These are phyloP conservation scores for Pochonia chlamydosporia DNA, from an alignment of 2,329 filamentous ascomycete species.

Conservation along the genomic window DNA sequence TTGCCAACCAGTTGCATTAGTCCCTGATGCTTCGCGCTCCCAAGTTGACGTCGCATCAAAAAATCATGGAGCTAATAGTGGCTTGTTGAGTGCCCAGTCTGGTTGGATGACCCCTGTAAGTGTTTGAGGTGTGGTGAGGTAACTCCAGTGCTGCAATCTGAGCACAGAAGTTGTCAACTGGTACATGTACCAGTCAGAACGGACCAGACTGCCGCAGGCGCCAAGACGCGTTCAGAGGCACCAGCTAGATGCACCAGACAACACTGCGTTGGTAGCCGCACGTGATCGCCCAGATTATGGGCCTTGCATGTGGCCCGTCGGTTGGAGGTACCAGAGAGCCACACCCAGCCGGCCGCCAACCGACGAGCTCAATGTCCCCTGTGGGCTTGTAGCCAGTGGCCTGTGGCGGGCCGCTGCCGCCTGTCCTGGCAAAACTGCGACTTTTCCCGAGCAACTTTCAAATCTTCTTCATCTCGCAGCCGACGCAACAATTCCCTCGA, in stretches of 20 bases:
- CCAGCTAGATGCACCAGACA: no score
- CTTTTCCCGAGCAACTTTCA: constrained; percentile 39
- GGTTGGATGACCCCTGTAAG: no score
- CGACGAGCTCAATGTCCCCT: neutral
- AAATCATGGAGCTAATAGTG: neutral
- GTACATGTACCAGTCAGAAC: no score
- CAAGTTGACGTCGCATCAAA: neutral
- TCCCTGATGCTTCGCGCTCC: neutral
- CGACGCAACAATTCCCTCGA: constrained; percentile 34
- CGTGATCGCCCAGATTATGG: no score
- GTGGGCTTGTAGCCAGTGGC: neutral
- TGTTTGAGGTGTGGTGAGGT: neutral
- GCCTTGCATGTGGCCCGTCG: neutral
- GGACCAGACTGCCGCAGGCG: no score
- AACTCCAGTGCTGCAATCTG: no score
- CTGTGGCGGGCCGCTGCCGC: constrained; percentile 8
- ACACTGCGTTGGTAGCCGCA: no score
- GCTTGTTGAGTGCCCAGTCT: no score
- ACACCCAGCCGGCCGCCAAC: neutral
- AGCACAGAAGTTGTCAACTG: no score
- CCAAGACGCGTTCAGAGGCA: no score
- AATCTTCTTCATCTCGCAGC: constrained; percentile 32
- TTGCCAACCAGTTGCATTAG: neutral
- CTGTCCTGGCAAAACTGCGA: constrained; percentile 36
- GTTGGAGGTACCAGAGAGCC: neutral